Conservation (phyloP, 768 basidiomycete species). For the Mycena galericulata region DNA sequence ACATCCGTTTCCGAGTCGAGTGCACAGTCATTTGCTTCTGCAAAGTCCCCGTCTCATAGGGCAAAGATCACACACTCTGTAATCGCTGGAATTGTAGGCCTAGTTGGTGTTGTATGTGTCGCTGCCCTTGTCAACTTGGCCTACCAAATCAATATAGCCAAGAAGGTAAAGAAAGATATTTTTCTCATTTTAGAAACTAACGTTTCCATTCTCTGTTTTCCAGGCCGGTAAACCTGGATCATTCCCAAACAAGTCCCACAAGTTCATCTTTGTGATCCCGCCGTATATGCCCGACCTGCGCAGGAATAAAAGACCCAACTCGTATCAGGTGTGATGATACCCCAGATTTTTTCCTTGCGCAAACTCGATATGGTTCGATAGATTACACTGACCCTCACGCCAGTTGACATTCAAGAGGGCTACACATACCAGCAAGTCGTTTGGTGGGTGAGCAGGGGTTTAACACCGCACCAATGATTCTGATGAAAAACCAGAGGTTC, state of each 20-base stretch:
- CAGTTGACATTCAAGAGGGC: background rate
- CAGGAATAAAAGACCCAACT: background rate
- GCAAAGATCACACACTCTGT: background rate
- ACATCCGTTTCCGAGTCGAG: background rate
- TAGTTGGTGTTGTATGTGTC: background rate
- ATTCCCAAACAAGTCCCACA: background rate
- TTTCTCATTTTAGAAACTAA: background rate
- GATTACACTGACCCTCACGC: slow-evolving; percentile 6
- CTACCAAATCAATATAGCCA: background rate
- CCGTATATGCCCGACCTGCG: background rate
- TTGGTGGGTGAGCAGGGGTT: background rate
- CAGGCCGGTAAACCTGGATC: slow-evolving; percentile 2
- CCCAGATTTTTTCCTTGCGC: background rate
- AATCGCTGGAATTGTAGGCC: background rate
- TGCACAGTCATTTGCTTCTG: background rate
- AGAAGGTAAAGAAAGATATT: slow-evolving; percentile 1
- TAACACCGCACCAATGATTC: background rate
- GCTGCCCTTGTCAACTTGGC: background rate
- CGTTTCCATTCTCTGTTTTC: background rate
- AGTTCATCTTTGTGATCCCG: slow-evolving; percentile 4
- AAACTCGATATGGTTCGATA: background rate
- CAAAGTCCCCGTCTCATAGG: background rate
- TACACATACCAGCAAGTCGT: slow-evolving; percentile 2
- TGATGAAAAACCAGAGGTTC: background rate
- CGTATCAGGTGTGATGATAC: background rate